These are phyloP conservation scores for Dioscorea cayenensis DNA, from an alignment of 116 monocot species.

Conservation along the genomic window DNA sequence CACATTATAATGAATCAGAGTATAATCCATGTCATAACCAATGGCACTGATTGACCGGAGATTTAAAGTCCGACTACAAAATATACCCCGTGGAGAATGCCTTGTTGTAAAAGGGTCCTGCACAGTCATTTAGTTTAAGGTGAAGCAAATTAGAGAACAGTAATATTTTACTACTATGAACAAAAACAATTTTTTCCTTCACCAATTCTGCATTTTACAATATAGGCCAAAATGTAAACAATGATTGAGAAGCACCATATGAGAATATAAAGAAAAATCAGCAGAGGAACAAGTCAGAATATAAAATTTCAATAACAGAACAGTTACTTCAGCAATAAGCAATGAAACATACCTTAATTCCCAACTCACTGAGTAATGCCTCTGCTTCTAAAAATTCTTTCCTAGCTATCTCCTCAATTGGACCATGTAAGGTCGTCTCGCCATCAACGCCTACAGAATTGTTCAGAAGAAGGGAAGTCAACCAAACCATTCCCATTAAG, in stretches of 20 bases:
- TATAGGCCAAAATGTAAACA: neutral
- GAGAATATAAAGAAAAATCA: neutral
- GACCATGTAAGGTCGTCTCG: slow-evolving; percentile 49
- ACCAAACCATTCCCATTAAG: neutral
- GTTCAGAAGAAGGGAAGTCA: slow-evolving; percentile 5
- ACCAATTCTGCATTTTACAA: too few relatives aligned
- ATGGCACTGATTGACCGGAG: slow-evolving; percentile 88
- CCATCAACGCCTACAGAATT: slow-evolving; percentile 37
- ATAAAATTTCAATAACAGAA: too few relatives aligned
- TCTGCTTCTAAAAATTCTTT: slow-evolving; percentile 73
- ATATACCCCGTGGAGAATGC: slow-evolving; percentile 82
- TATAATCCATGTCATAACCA: slow-evolving; percentile 99
- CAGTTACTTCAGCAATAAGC: too few relatives aligned
- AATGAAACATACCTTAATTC: slow-evolving; percentile 38
- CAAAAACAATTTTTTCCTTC: too few relatives aligned
- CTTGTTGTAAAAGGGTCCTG: slow-evolving; percentile 71
- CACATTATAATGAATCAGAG: slow-evolving; percentile 91
- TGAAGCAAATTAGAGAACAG: neutral
- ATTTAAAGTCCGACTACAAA: slow-evolving; percentile 93
- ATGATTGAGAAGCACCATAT: neutral
- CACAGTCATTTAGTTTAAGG: slow-evolving; percentile 1
- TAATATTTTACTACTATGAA: too few relatives aligned
- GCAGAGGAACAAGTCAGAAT: neutral
- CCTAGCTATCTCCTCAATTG: slow-evolving; percentile 77
- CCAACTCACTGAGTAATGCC: slow-evolving; percentile 51